phyloP scores from a whole-genome alignment of 352 stramenopile genomes.

The Globisporangium alternatum region DNA sequence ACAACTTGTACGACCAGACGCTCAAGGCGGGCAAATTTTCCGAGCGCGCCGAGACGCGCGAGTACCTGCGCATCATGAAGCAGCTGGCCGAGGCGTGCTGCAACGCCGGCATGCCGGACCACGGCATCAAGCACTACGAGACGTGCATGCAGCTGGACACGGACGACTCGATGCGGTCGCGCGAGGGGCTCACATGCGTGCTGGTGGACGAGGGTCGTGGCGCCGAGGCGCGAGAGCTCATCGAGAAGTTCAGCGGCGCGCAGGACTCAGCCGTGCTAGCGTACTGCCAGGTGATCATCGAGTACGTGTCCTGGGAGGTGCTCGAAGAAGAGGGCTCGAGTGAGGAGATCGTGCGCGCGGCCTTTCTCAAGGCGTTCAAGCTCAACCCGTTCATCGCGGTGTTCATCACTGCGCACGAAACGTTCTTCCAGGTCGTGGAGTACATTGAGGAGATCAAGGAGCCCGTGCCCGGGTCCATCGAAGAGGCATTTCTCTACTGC shows the following conservation, averaged over 20 bases:
- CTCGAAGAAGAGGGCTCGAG: conserved; percentile 79
- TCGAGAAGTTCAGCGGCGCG: conserved; percentile 52
- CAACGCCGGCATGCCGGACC: conserved; percentile 64
- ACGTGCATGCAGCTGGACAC: conserved; percentile 75
- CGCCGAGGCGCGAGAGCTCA: conserved; percentile 60
- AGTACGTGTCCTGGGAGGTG: conserved; percentile 89
- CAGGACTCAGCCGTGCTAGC: conserved; percentile 64
- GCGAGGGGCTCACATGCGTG: conserved; percentile 71
- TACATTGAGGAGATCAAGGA: conserved; percentile 84
- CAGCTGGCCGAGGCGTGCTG: conserved; percentile 73
- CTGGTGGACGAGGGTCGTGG: conserved; percentile 79
- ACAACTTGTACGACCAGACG: conserved; percentile 66
- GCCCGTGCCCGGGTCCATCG: conserved; percentile 64
- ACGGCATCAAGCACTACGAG: conserved; percentile 82
- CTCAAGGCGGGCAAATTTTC: conserved; percentile 49
- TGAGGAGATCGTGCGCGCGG: conserved; percentile 68
- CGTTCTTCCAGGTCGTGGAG: conserved; percentile 78
- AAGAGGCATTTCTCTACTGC: conserved; percentile 82
- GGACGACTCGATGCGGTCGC: conserved; percentile 50
- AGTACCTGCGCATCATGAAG: conserved; percentile 73
- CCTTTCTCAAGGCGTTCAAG: conserved; percentile 63
- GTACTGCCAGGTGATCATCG: conserved; percentile 81
- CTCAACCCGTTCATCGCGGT: conserved; percentile 85
- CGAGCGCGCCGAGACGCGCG: conserved; percentile 57
- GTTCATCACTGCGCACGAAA: conserved; percentile 74